Conservation (phyloP, 805 yeast genomes). For the Groenewaldozyma tartarivorans region DNA sequence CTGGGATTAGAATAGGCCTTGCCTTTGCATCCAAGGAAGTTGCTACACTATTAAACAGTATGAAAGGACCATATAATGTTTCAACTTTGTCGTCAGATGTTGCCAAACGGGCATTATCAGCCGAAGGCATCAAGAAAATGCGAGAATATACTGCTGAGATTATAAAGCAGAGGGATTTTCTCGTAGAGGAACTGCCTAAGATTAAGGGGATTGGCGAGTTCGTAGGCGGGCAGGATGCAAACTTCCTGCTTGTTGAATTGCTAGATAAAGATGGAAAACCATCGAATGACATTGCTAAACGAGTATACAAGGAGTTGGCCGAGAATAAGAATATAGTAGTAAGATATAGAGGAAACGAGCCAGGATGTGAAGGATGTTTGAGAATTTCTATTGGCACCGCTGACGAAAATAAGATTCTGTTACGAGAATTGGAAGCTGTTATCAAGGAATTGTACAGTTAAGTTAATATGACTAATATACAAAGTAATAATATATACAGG, state of each 20-base stretch:
- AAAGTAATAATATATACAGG: not conserved
- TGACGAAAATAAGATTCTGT: constrained; percentile 55
- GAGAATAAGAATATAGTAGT: constrained; percentile 68
- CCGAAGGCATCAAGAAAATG: constrained; percentile 53
- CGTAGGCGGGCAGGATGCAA: constrained; percentile 81
- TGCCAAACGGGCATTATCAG: constrained; percentile 63
- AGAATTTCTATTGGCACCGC: constrained; percentile 82
- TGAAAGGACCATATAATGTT: constrained; percentile 95
- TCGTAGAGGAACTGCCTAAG: constrained; percentile 44
- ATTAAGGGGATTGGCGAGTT: constrained; percentile 60
- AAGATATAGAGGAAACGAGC: constrained; percentile 83
- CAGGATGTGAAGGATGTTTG: constrained; percentile 80
- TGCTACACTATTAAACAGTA: constrained; percentile 63
- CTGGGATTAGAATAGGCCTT: constrained; percentile 86
- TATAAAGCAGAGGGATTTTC: constrained; percentile 42
- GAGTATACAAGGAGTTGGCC: constrained; percentile 64
- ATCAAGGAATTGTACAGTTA: constrained; percentile 6
- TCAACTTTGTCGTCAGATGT: constrained; percentile 69
- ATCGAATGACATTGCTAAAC: constrained; percentile 54
- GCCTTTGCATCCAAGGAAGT: constrained; percentile 56
- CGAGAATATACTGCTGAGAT: constrained; percentile 41
- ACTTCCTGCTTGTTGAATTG: constrained; percentile 70
- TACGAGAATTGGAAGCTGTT: constrained; percentile 37
- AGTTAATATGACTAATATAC: not conserved
- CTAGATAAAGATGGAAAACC: constrained; percentile 54